Percentiles rank a stretch among this genome's conserved stretches.
These are phyloP conservation scores for Nicotiana paniculata DNA, from an alignment of 257 asterid species.

Conservation along the genomic window DNA sequence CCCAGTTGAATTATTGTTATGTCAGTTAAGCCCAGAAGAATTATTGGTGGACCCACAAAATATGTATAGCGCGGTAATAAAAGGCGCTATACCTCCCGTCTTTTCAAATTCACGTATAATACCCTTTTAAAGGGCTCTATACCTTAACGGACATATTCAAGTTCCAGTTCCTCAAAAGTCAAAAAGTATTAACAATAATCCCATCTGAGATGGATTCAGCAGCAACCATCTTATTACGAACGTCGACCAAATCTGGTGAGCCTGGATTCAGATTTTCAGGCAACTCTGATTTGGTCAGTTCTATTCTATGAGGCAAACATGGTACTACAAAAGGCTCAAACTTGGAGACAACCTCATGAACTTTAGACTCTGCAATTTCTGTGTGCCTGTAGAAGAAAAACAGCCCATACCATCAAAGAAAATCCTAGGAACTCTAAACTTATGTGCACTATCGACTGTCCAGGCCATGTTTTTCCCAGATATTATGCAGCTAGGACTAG, in stretches of 20 bases:
- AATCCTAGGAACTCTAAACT: constrained; percentile 28
- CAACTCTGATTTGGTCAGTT: constrained; percentile 27
- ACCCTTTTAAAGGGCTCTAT: too few species aligned
- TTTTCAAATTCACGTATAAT: too few species aligned
- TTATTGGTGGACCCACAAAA: too few species aligned
- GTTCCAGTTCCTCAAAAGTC: constrained; percentile 40
- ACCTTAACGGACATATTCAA: constrained; percentile 13
- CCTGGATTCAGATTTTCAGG: constrained; percentile 33
- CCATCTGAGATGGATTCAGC: constrained; percentile 34
- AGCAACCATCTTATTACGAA: constrained; percentile 29
- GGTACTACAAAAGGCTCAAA: constrained; percentile 32
- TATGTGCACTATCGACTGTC: constrained; percentile 22
- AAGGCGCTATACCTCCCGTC: too few species aligned
- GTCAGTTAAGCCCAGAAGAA: too few species aligned
- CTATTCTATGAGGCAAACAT: constrained; percentile 25
- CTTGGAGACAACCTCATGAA: constrained; percentile 14
- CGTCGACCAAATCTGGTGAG: constrained; percentile 6
- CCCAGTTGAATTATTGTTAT: too few species aligned
- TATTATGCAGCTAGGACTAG: constrained; percentile 33
- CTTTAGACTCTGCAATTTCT: constrained; percentile 9
- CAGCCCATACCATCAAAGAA: constrained; percentile 46
- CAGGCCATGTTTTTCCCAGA: constrained; percentile 36
- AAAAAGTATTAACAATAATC: constrained; percentile 29
- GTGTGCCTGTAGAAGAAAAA: constrained; percentile 28
- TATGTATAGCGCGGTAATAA: too few species aligned